Conservation (phyloP, 2,329 filamentous ascomycete species). For the Canariomyces notabilis region DNA sequence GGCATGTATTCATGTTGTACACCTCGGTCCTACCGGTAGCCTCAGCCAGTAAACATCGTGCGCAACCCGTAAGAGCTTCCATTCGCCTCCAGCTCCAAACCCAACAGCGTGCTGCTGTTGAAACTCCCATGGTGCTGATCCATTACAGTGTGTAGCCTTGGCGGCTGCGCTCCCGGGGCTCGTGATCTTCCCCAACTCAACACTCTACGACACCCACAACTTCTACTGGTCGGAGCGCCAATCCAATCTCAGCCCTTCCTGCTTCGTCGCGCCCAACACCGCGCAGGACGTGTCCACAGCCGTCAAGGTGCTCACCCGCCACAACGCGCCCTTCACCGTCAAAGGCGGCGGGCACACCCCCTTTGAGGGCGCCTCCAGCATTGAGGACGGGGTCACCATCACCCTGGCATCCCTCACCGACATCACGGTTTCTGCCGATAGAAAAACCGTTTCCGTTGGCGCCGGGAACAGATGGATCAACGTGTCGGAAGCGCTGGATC, state of each 20-base stretch:
- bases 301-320: constrained; percentile 22
- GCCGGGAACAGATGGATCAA: constrained; percentile 41
- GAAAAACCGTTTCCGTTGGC: constrained; percentile 36
- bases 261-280: constrained; percentile 34
- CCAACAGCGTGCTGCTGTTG: too few species aligned
- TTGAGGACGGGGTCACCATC: constrained; percentile 36
- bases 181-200: constrained; percentile 22
- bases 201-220: constrained; percentile 23
- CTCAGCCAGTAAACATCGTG: background rate
- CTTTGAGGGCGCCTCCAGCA: constrained; percentile 40
- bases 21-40: background rate
- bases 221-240: constrained; percentile 32
- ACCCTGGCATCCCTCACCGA: constrained; percentile 38
- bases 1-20: background rate
- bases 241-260: constrained; percentile 19
- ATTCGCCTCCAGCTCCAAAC: too few species aligned
- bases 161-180: constrained; percentile 17
- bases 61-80: background rate
- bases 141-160: constrained; percentile 19
- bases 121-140: too few species aligned
- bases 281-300: constrained; percentile 28
- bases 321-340: constrained; percentile 39
- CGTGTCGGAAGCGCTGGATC: constrained; percentile 38
- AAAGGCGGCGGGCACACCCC: constrained; percentile 48
- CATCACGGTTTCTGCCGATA: constrained; percentile 31